A percentile compares a stretch with the other conserved stretches of the same genome.
Evolutionary conservation across 129 eudicot species (phyloP).

Genomic region (Helianthus tuberosus): DNA sequence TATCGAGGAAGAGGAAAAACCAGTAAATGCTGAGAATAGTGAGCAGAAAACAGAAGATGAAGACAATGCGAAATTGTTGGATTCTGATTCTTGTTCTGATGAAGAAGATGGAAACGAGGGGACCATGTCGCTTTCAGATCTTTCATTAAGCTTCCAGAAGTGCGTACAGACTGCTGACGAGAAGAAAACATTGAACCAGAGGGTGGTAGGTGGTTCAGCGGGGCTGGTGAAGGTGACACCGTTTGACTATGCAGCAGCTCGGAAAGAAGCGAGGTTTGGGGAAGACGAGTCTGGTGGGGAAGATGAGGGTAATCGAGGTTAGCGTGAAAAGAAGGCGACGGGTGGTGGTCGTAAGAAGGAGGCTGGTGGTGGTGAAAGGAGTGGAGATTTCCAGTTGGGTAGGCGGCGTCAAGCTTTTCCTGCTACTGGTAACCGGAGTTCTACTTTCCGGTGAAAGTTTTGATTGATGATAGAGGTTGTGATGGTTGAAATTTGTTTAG

Average conservation of each 20-base stretch:
- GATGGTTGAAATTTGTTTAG: slow-evolving; percentile 28
- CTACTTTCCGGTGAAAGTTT: slow-evolving; percentile 64
- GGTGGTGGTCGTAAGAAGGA: slow-evolving; percentile 33
- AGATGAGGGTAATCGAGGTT: no score
- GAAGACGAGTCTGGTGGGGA: no score
- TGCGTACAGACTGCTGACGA: slow-evolving; percentile 50
- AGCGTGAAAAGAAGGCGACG: slow-evolving; percentile 27
- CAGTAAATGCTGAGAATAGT: slow-evolving; percentile 31
- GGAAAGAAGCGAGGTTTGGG: slow-evolving; percentile 60
- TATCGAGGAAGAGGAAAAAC: slow-evolving; percentile 26
- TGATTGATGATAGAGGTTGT: neutral
- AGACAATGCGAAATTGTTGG: slow-evolving; percentile 38
- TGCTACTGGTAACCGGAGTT: slow-evolving; percentile 83
- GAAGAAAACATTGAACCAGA: slow-evolving; percentile 22
- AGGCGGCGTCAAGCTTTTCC: slow-evolving; percentile 93
- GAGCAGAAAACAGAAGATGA: slow-evolving; percentile 38
- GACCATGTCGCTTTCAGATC: slow-evolving; percentile 66
- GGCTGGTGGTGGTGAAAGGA: slow-evolving; percentile 42
- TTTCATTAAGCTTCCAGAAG: slow-evolving; percentile 82
- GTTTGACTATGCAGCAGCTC: slow-evolving; percentile 84
- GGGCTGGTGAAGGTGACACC: slow-evolving; percentile 52
- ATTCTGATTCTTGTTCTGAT: slow-evolving; percentile 30
- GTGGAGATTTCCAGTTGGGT: slow-evolving; percentile 60
- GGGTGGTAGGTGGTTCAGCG: slow-evolving; percentile 24
- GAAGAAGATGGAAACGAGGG: slow-evolving; percentile 54